Evolutionary conservation across 352 stramenopile genomes (phyloP), one percentile per base, ranked within the genome.

Genomic region (Globisporangium solare): DNA sequence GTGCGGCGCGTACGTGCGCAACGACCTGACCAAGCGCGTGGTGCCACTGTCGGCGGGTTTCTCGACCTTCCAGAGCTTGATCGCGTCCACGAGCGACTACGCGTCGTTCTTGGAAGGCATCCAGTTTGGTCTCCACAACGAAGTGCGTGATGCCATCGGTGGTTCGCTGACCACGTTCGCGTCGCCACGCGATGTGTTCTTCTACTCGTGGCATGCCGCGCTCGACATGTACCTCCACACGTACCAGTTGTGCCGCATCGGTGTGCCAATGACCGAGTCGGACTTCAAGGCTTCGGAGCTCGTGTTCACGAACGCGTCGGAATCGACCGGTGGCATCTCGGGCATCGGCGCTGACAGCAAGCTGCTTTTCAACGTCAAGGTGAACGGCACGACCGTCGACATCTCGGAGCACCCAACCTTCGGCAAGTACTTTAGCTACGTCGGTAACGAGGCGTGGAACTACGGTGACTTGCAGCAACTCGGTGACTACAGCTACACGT

Each of bases 401-500:
- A 78, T 64, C 12, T 62, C 78, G 21, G 58, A 86, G 50, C 78
- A 90, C 67, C 77, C 77, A 40, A 73, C 65, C 27, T 63, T 88
- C n/a, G 77, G 76, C 54, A 64, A 77, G 57, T 89, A 83, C 69
- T 89, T 89, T 45, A 60, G 58, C 15, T 70, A 74, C 51, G 66
- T 84, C 5, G 74, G 77, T 27, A 73, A 68, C 52, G 68, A 79
- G 20, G 76, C 75, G 49, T 83, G 73, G 71, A 76, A 86, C 61
- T 85, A 86, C 58, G 76, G 51, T 15, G 77, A 88, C 60, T 71
- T 82, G 20, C 61, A 71, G 52, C 69, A 80, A 63, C 73, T 89
- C n/a, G 77, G 74, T 15, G 72, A 87, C 60, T 86, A 82, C 63
- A 78, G 73, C 61, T 90, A 90, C 75, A 74, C 70, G 63, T 90